phyloP scores from a whole-genome alignment of 1,139 yeast species.

The Taiozyma sp. region DNA sequence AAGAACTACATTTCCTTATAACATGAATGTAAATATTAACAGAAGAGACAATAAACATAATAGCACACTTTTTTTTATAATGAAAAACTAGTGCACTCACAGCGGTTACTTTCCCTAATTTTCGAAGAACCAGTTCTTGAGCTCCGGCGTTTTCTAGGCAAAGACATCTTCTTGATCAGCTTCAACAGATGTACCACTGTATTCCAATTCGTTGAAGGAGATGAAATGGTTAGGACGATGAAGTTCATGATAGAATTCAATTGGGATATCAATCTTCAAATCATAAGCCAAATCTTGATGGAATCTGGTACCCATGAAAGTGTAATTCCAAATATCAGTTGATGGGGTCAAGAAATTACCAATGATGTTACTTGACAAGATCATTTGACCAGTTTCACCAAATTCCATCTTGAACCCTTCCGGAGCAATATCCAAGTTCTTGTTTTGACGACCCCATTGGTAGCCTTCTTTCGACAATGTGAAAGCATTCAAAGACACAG shows the following conservation, averaged over 20 bases:
- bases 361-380: slow-evolving; percentile 68
- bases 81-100: not conserved
- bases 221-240: slow-evolving; percentile 90
- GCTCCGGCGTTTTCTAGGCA: slow-evolving; percentile 29
- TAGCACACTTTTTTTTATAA: not conserved
- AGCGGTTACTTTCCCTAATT: not conserved
- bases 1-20: slow-evolving; percentile 40
- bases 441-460: slow-evolving; percentile 71
- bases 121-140: not conserved
- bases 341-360: slow-evolving; percentile 90
- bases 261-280: slow-evolving; percentile 73
- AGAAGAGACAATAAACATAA: not conserved
- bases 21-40: not conserved
- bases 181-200: slow-evolving; percentile 45
- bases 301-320: slow-evolving; percentile 87
- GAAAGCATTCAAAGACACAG: slow-evolving; percentile 71
- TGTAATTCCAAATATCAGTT: slow-evolving; percentile 84
- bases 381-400: slow-evolving; percentile 61
- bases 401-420: slow-evolving; percentile 59
- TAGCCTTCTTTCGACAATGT: slow-evolving; percentile 60
- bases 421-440: slow-evolving; percentile 53
- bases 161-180: slow-evolving; percentile 74
- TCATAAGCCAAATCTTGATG: slow-evolving; percentile 54
- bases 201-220: slow-evolving; percentile 66
- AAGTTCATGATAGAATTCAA: slow-evolving; percentile 75